Evolutionary conservation across 208 protist genomes (phyloP), one percentile per base, ranked within the genome.

Genomic region (Acanthamoeba culbertsoni): DNA sequence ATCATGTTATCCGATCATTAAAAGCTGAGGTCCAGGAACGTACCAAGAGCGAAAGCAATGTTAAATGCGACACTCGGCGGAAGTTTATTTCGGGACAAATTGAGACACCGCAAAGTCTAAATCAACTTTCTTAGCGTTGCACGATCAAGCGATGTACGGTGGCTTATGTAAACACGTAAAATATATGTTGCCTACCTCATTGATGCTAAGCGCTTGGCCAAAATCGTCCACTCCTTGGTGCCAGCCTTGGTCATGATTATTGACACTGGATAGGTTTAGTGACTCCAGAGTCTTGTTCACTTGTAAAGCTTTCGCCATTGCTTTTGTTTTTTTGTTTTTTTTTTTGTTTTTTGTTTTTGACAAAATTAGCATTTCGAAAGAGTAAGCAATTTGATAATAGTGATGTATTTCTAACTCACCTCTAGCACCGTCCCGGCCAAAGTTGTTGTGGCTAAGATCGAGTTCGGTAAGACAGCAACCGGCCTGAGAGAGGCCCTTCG

Each of bases 371-470:
- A n/a, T n/a, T n/a, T n/a, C n/a, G n/a, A n/a, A n/a, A n/a, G n/a
- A n/a, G n/a, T n/a, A n/a, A n/a, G n/a, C n/a, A n/a, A n/a, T n/a
- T n/a, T n/a, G n/a, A n/a, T n/a, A n/a, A n/a, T 20, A 31, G 12
- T 77, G 65, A 31, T 77, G 18, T 20, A 31, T 77, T 40, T 77
- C 65, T 77, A 40, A 31, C 16, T 40, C n/a, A 68, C 82, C 82
- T 63, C 57, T 18, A 0, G 57, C 57, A 31, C 82, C 82, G n/a
- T 90, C 82, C 14, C 57, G 48, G 26, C 82, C 82, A 48, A 90
- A 90, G 82, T 59, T 65, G 42, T 90, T 90, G 57, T 48, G 48
- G 53, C 57, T 90, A 7, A 90, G 51, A n/a, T 90, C 82, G 48
- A 90, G 57, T 0, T 71, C 55, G 28, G 51, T n/a, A 0, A 90